phyloP scores from a whole-genome alignment of 164 flowering plant genomes.

The Vitis riparia region DNA sequence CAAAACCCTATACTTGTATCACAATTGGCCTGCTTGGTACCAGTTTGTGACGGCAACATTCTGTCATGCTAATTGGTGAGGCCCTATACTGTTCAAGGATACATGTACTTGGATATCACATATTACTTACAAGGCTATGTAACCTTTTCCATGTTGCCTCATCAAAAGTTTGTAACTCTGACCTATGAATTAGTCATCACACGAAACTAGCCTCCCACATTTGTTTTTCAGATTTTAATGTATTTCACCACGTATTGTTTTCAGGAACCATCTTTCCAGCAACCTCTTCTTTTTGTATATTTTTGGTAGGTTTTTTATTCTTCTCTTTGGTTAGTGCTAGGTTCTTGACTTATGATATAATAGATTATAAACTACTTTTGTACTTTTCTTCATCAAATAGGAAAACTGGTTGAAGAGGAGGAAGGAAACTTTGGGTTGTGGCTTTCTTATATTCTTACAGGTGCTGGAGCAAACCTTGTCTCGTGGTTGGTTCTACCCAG shows the following conservation, averaged over 20 bases:
- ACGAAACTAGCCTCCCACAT: no score
- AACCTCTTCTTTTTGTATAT: constrained; percentile 96
- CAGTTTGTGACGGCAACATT: constrained; percentile 93
- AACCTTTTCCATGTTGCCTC: no score
- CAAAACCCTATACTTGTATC: constrained; percentile 73
- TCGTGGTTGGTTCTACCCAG: constrained; percentile 93
- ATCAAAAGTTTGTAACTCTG: no score
- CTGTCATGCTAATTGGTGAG: constrained; percentile 97
- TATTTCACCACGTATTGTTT: constrained; percentile 9
- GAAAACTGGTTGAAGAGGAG: constrained; percentile 99
- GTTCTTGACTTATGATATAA: neutral
- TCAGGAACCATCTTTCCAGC: constrained; percentile 98
- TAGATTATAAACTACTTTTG: neutral
- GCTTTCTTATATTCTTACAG: constrained; percentile 87
- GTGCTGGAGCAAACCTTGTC: constrained; percentile 93
- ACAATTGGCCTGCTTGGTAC: constrained; percentile 83
- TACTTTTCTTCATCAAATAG: constrained; percentile 29
- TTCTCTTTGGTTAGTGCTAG: neutral
- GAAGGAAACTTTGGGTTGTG: constrained; percentile 91
- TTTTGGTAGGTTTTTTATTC: constrained; percentile 59
- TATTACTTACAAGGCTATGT: no score
- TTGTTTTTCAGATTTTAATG: neutral
- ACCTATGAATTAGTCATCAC: no score
- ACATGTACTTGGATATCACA: no score
- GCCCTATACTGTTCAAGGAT: constrained; percentile 6